Evolutionary conservation across 345 rosid genomes (phyloP), one percentile per base, ranked within the genome.

Genomic region (Populus euphratica): DNA sequence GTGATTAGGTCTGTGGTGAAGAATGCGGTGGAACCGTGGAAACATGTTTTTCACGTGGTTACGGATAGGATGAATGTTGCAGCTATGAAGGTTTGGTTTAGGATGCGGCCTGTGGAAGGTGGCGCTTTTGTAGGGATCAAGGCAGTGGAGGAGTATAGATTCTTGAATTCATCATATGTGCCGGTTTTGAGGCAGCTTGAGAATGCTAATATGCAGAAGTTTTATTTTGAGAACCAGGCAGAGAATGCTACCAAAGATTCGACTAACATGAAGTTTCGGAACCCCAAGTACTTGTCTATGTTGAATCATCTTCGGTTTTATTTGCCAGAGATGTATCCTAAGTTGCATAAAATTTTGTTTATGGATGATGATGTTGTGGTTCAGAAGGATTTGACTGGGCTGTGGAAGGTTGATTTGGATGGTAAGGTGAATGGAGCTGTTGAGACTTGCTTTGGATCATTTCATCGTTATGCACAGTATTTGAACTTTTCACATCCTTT

Each of bases 371-470:
- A 96, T 80, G 92, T 96, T 33, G 99, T 96, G 84, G 99, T 91
- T 76, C 99, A 96, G 76, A 96, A 89, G 82, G 99, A 96, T 75
- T 85, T 96, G 82, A 86, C 98, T 16, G 90, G 89, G 43, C 69
- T 96, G 73, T 95, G 97, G 97, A 91, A 84, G 82, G 84, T 95
- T 73, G 93, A 93, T 81, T 81, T 95, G 85, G 89, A 86, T 59
- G 98, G 99, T 17, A 93, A 90, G 86, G 99, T 93, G 78, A 93
- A 92, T 68, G 98, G 99, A 76, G 99, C 99, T 69, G 92, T 93
- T 23, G 96, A 93, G 86, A 92, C 90, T 52, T 96, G 99, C 76
- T 92, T 96, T 71, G 99, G 96, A 73, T 88, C 99, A 25, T 94
- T 93, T 69, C 98, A 93, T 78, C 93, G 97, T 12, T 90, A 87